phyloP scores from a whole-genome alignment of 768 basidiomycete genomes.

The Leucocoprinus leucothites region DNA sequence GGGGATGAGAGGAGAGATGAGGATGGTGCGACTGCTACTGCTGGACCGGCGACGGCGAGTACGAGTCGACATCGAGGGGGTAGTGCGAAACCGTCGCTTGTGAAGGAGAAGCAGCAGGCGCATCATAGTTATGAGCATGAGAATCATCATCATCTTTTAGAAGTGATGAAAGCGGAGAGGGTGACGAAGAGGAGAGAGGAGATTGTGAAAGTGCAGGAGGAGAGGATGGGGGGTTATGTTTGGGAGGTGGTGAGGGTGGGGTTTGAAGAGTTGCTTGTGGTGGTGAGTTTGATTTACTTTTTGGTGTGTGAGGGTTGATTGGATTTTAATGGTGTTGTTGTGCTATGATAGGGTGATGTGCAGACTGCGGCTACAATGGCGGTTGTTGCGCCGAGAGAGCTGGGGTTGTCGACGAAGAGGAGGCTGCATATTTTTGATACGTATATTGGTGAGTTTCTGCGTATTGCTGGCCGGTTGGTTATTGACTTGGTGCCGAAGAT shows the following conservation, averaged over 20 bases:
- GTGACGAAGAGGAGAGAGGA: slow-evolving; percentile 37
- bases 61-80: slow-evolving; percentile 22
- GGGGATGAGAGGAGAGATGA: slow-evolving; percentile 21
- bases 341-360: slow-evolving; percentile 62
- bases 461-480: background rate
- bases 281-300: slow-evolving; percentile 34
- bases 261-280: slow-evolving; percentile 59
- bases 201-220: slow-evolving; percentile 48
- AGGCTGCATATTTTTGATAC: slow-evolving; percentile 58
- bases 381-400: slow-evolving; percentile 56
- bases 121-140: background rate
- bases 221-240: slow-evolving; percentile 45
- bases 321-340: slow-evolving; percentile 1
- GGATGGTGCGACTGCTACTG: no score
- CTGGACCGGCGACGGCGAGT: no score
- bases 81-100: no score
- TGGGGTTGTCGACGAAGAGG: slow-evolving; percentile 43
- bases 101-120: background rate
- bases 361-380: slow-evolving; percentile 78
- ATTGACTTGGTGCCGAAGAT: slow-evolving; percentile 37
- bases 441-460: slow-evolving; percentile 59
- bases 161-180: background rate
- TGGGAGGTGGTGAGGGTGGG: slow-evolving; percentile 55
- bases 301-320: background rate
- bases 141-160: no score